A percentile compares a stretch with the other conserved stretches of the same genome.
Evolutionary conservation across 1,284 basidiomycete genomes (phyloP).

Genomic region (Neonothopanus nambi): DNA sequence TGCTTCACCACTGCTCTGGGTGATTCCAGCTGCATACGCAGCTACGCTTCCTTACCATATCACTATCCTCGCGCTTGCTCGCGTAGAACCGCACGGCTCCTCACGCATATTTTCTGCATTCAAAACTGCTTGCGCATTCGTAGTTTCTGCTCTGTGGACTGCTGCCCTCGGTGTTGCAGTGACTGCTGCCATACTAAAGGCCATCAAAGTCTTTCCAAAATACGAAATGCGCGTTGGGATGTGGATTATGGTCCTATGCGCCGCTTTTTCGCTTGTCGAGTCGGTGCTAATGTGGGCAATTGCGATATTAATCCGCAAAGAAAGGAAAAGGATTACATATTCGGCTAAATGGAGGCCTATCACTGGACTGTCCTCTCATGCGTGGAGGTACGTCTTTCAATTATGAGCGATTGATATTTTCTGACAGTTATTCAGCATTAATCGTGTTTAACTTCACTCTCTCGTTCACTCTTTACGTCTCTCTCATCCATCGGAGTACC

Average conservation of each 20-base stretch:
- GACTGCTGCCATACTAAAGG: constrained; percentile 27
- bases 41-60: constrained; percentile 33
- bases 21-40: constrained; percentile 31
- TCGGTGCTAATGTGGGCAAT: constrained; percentile 27
- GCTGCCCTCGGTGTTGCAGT: constrained; percentile 26
- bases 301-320: constrained; percentile 28
- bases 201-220: constrained; percentile 21
- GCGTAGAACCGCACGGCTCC: constrained; percentile 25
- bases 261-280: constrained; percentile 28
- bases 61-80: constrained; percentile 29
- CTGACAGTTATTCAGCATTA: neutral
- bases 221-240: constrained; percentile 8
- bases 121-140: constrained; percentile 27
- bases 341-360: constrained; percentile 37
- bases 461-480: too few species aligned
- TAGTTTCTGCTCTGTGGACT: constrained; percentile 31
- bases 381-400: constrained; percentile 34
- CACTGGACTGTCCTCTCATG: constrained; percentile 23
- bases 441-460: neutral
- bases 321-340: constrained; percentile 34
- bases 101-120: constrained; percentile 30
- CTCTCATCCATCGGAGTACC: too few species aligned
- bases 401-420: neutral
- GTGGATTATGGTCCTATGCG: constrained; percentile 4
- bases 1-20: constrained; percentile 32